phyloP scores from a whole-genome alignment of 257 asterid genomes.

The Jasminum sambac region DNA sequence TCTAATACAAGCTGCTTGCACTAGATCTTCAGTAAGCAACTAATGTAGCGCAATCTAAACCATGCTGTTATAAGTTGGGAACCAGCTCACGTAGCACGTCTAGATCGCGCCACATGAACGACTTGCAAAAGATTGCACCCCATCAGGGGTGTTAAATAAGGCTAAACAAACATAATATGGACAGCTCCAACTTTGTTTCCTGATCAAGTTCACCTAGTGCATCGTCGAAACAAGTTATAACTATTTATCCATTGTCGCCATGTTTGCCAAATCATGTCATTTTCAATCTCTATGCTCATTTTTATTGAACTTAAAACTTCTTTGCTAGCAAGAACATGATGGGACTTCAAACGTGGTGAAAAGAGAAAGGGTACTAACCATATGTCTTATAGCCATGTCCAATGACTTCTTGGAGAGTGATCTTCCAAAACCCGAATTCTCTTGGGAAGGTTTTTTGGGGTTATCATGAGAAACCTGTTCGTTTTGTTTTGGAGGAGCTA shows the following conservation, averaged over 20 bases:
- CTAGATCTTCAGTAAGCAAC: no score
- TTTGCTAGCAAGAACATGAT: background rate
- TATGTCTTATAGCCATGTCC: constrained; percentile 92
- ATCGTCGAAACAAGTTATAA: background rate
- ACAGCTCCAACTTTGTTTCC: background rate
- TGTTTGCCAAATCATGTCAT: background rate
- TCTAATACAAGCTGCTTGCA: no score
- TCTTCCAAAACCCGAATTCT: constrained; percentile 72
- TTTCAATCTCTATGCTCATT: background rate
- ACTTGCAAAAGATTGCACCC: no score
- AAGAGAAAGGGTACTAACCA: constrained; percentile 49
- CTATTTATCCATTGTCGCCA: background rate
- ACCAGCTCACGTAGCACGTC: no score
- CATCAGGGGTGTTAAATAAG: no score
- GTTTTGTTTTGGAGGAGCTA: constrained; percentile 80
- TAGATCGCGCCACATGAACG: no score
- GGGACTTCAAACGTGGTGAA: background rate
- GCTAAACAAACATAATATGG: background rate
- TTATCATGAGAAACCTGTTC: constrained; percentile 34
- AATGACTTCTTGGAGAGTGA: constrained; percentile 75
- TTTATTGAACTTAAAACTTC: background rate
- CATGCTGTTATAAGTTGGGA: no score
- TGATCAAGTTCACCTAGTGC: background rate
- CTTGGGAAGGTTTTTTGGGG: constrained; percentile 49
- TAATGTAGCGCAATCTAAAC: no score